Base-by-base conservation (phyloP, 208 protist species). In the Acanthamoeba triangularis region DNA sequence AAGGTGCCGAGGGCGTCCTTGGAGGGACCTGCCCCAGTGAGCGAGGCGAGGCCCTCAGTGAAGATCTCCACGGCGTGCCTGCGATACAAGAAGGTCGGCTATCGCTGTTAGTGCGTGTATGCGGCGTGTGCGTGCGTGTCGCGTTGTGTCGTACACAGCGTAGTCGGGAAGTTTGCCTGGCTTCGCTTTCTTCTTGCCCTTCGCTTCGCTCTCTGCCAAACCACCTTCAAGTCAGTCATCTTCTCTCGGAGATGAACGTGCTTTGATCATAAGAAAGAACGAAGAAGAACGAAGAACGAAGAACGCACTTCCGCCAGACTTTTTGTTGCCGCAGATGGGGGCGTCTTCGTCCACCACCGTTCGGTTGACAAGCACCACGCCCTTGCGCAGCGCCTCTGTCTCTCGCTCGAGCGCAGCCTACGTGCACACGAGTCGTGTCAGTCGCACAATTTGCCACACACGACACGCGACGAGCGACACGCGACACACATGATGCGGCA, bases 321-420 rank as follows among this genome's bases (percentile, higher is more conserved):
- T 74, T 25, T 78, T 78, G 11, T 78, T 78, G 37, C 69, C 59
- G 59, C 59, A 65, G 23, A 78, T 78, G 33, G 69, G 69, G 13
- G 69, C 69, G 1, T 78, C 69, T 8, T 78, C 69, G 30, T 78
- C 69, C 16, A 78, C 69, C 1, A 78, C 30, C 0, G 37, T 20
- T 18, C 69, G 69, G 37, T 78, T 20, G 69, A 78, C n/a, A 6
- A 78, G n/a, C 33, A n/a, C 69, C 33, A 78, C 33, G 69, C 69
- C 69, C 16, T 44, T 18, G 18, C 37, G 69, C n/a, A 78, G n/a
- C n/a, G 69, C 37, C 37, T 30, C 69, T 8, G 30, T 14, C 69
- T 78, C 69, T 11, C 69, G 69, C 16, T 78, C 16, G 16, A 78
- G n/a, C n/a, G 69, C 69, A 30, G 69, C 69, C 69, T 78, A 8